Percentiles rank a stretch among this genome's conserved stretches.
These are phyloP conservation scores for Tuber aestivum DNA, from an alignment of 495 filamentous ascomycete genomes.

Conservation along the genomic window DNA sequence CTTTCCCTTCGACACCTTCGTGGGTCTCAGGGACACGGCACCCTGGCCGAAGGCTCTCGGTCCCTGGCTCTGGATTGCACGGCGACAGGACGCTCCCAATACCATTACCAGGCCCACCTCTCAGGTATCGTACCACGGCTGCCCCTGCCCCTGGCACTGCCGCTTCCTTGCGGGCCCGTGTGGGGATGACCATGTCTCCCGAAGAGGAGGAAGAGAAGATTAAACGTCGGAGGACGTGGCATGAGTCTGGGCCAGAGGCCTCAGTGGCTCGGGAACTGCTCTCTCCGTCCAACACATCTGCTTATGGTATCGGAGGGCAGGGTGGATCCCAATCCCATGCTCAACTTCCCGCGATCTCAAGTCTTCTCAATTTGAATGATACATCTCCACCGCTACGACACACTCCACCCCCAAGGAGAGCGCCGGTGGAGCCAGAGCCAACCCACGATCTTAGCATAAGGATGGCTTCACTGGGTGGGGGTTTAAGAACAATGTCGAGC, in stretches of 20 bases:
- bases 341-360: constrained; percentile 6
- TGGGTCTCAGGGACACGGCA: constrained; percentile 30
- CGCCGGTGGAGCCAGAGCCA: constrained; percentile 10
- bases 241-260: constrained; percentile 24
- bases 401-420: constrained; percentile 14
- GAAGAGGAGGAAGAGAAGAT: constrained; percentile 34
- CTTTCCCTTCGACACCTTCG: constrained; percentile 14
- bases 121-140: constrained; percentile 15
- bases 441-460: constrained; percentile 7
- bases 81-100: constrained; percentile 21
- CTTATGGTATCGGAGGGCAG: constrained; percentile 17
- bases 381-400: constrained; percentile 7
- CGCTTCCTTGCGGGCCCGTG: constrained; percentile 8
- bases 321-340: not conserved
- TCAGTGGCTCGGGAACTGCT: constrained; percentile 33
- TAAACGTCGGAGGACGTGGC: constrained; percentile 39
- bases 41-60: constrained; percentile 27
- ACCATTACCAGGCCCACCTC: constrained; percentile 15
- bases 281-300: constrained; percentile 33
- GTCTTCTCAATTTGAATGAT: constrained; percentile 27
- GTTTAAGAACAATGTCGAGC: not conserved
- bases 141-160: constrained; percentile 17
- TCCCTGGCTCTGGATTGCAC: constrained; percentile 21
- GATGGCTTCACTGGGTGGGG: not conserved
- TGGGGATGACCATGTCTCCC: constrained; percentile 24